Evolutionary conservation across 352 stramenopile species (phyloP).

Genomic region (Phytophthora foliorum): DNA sequence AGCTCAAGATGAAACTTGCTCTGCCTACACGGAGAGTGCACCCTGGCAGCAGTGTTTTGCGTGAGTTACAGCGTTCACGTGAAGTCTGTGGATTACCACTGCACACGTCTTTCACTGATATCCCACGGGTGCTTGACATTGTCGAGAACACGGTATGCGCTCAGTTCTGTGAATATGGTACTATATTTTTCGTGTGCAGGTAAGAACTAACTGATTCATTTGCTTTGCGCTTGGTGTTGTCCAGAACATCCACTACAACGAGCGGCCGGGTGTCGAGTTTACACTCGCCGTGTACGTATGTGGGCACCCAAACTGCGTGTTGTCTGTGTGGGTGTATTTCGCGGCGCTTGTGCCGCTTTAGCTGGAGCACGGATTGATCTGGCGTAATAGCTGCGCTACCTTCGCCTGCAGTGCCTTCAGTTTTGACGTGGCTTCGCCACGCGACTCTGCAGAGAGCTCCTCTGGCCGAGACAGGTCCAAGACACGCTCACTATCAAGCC

Average conservation of each 20-base stretch:
- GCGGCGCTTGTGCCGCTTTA: slow-evolving; percentile 64
- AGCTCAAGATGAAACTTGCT: slow-evolving; percentile 35
- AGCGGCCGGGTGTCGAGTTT: slow-evolving; percentile 91
- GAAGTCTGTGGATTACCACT: slow-evolving; percentile 86
- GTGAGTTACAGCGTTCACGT: slow-evolving; percentile 48
- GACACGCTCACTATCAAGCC: slow-evolving; percentile 67
- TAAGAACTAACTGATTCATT: slow-evolving; percentile 23
- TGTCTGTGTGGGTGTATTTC: slow-evolving; percentile 95
- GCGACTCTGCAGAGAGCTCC: slow-evolving; percentile 62
- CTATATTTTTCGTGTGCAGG: slow-evolving; percentile 26
- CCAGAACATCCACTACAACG: slow-evolving; percentile 91
- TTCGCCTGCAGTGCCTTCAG: slow-evolving; percentile 78
- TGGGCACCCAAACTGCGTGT: slow-evolving; percentile 86
- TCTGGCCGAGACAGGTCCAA: slow-evolving; percentile 76
- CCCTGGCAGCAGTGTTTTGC: slow-evolving; percentile 27
- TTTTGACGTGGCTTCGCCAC: slow-evolving; percentile 67
- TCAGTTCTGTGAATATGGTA: slow-evolving; percentile 22
- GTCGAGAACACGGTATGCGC: slow-evolving; percentile 84
- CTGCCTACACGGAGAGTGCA: slow-evolving; percentile 21
- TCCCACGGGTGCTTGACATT: slow-evolving; percentile 75
- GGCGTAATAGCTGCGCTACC: slow-evolving; percentile 65
- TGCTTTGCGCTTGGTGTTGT: slow-evolving; percentile 14
- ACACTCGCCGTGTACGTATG: slow-evolving; percentile 89
- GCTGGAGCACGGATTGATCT: slow-evolving; percentile 54
- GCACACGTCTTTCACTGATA: slow-evolving; percentile 91